Conservation (phyloP, 495 filamentous ascomycete species). For the Lasiosphaeria ovina region DNA sequence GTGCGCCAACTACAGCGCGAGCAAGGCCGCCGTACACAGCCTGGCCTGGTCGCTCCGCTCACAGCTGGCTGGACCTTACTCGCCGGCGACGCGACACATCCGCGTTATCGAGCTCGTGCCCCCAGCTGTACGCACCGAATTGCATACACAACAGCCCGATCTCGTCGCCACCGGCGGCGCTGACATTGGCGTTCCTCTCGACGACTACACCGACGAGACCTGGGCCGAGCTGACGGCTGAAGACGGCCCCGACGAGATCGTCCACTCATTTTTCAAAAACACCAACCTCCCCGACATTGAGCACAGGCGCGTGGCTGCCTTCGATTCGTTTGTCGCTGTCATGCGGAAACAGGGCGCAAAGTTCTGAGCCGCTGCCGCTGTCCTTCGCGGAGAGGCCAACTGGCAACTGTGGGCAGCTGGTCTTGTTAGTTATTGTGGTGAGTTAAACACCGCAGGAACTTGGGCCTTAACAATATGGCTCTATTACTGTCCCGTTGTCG, state of each 20-base stretch:
- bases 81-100: conserved; percentile 29
- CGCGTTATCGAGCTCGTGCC: conserved; percentile 65
- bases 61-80: conserved; percentile 43
- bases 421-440: too few relatives aligned
- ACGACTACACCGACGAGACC: conserved; percentile 56
- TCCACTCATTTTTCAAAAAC: conserved; percentile 20
- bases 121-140: conserved; percentile 65
- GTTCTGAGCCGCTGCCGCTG: background rate
- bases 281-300: conserved; percentile 13
- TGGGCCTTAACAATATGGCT: too few relatives aligned
- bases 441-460: too few relatives aligned
- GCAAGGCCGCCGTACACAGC: conserved; percentile 59
- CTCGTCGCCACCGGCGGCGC: conserved; percentile 36
- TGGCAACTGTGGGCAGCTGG: too few relatives aligned
- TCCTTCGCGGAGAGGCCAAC: too few relatives aligned
- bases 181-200: conserved; percentile 58
- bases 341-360: conserved; percentile 17
- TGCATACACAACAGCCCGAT: conserved; percentile 52
- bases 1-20: conserved; percentile 55
- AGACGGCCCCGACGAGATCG: conserved; percentile 49
- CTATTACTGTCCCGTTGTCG: too few relatives aligned
- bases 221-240: conserved; percentile 53
- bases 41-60: conserved; percentile 57
- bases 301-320: conserved; percentile 13
- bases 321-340: conserved; percentile 9